Percentiles rank a stretch among this genome's conserved stretches.
These are phyloP conservation scores for Phellopilus nigrolimitatus DNA, from an alignment of 1,284 basidiomycete genomes.

Conservation along the genomic window DNA sequence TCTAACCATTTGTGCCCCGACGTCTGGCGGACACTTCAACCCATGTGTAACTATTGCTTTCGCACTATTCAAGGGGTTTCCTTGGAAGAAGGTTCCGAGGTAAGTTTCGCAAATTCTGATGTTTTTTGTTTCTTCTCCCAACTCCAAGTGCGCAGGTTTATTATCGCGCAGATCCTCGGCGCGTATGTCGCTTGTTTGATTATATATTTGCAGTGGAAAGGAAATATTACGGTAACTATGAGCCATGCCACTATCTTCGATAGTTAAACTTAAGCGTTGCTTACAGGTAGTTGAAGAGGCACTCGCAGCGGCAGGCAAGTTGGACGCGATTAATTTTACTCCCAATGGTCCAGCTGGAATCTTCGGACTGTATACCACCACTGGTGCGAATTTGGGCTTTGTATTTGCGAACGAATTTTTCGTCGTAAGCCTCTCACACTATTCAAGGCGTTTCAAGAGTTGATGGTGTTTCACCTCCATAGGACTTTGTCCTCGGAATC, in stretches of 20 bases:
- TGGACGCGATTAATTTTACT: conserved; percentile 46
- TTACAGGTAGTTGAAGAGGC: conserved; percentile 36
- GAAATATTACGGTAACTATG: conserved; percentile 39
- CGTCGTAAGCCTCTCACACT: conserved; percentile 39
- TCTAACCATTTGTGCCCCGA: conserved; percentile 43
- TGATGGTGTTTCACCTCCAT: conserved; percentile 13
- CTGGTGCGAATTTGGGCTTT: conserved; percentile 46
- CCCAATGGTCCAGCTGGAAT: conserved; percentile 59
- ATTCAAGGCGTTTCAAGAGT: neutral
- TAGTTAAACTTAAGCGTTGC: conserved; percentile 7
- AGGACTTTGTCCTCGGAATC: conserved; percentile 65
- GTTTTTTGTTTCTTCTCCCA: neutral
- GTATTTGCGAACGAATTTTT: conserved; percentile 65
- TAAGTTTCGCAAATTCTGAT: conserved; percentile 25
- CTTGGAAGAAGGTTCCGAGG: conserved; percentile 48
- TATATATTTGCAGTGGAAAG: conserved; percentile 58
- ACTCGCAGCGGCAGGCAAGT: conserved; percentile 38
- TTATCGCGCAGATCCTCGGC: conserved; percentile 58
- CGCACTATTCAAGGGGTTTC: conserved; percentile 51
- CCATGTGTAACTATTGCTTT: conserved; percentile 55
- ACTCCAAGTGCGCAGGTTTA: conserved; percentile 41
- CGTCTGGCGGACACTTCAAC: conserved; percentile 64
- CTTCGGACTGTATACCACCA: conserved; percentile 48
- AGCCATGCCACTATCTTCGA: too few species aligned
- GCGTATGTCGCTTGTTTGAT: conserved; percentile 56